These are phyloP conservation scores for Trypanosoma rangeli DNA, from an alignment of 208 protist species.

Conservation along the genomic window DNA sequence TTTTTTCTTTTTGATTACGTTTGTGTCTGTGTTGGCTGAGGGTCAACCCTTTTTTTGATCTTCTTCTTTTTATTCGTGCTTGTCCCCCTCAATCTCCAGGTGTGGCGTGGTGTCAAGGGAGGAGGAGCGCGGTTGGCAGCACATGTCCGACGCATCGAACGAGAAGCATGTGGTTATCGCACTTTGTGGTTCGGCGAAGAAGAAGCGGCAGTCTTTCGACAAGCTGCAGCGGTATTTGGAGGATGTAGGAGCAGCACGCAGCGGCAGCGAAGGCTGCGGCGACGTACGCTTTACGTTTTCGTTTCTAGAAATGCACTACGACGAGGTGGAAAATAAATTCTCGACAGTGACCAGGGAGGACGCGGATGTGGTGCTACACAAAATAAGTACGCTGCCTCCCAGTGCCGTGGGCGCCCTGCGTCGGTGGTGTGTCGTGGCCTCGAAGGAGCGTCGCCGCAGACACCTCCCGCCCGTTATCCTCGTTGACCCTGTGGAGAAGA, in stretches of 20 bases:
- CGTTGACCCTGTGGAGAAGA: conserved; percentile 56
- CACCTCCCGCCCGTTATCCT: conserved; percentile 41
- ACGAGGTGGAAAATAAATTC: conserved; percentile 36
- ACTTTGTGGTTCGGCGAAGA: conserved; percentile 66
- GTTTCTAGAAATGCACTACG: conserved; percentile 63
- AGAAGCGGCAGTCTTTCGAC: conserved; percentile 80
- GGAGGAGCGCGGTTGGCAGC: neutral
- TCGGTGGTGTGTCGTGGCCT: conserved; percentile 38
- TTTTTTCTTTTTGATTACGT: neutral
- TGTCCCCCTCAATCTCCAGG: neutral
- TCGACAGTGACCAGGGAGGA: conserved; percentile 15
- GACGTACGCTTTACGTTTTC: conserved; percentile 27
- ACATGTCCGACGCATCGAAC: neutral
- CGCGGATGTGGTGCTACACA: conserved; percentile 81
- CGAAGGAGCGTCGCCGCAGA: conserved; percentile 10
- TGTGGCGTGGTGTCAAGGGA: neutral
- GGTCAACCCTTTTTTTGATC: neutral
- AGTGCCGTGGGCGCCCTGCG: conserved; percentile 41
- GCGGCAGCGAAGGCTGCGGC: neutral
- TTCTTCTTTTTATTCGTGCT: neutral
- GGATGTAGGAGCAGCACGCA: conserved; percentile 27
- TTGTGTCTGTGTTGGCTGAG: no score
- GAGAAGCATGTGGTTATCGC: conserved; percentile 38
- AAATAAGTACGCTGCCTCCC: conserved; percentile 59
- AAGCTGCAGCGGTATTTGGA: conserved; percentile 37